Evolutionary conservation across 768 basidiomycete species (phyloP).

Genomic region (Phlegmacium glaucopus): DNA sequence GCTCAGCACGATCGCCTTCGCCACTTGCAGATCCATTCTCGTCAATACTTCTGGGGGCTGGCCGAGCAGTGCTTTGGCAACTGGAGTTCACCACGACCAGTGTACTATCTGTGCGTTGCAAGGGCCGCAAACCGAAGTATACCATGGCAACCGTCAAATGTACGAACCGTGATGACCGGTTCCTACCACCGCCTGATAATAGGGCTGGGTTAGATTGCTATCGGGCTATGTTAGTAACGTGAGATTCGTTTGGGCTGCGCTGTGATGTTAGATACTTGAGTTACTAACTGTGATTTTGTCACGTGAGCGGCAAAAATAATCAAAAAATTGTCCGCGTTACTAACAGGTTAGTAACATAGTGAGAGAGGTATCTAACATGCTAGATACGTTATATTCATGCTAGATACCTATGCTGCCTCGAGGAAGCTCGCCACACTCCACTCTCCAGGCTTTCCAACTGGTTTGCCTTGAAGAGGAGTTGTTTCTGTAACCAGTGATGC

Average conservation of each 20-base stretch:
- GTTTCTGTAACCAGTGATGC: neutral
- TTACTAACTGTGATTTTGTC: neutral
- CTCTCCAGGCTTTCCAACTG: neutral
- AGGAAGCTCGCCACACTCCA: conserved; percentile 1
- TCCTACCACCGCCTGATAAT: no score
- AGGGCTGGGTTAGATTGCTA: conserved; percentile 4
- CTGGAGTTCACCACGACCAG: no score
- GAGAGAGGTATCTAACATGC: neutral
- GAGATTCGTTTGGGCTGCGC: neutral
- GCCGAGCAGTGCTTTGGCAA: no score
- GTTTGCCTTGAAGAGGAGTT: no score
- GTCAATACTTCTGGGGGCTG: no score
- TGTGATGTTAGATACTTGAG: neutral
- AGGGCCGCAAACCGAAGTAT: no score
- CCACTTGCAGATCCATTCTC: no score
- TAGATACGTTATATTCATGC: conserved; percentile 1
- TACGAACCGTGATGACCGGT: no score
- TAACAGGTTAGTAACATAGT: neutral
- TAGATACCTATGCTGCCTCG: neutral
- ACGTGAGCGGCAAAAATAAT: neutral
- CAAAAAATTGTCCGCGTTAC: no score
- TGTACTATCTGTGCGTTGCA: no score
- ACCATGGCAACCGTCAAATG: no score
- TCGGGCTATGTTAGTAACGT: neutral
- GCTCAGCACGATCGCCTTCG: no score